Evolutionary conservation across 1,139 yeast species (phyloP).

Genomic region (Geotrichum australiense): DNA sequence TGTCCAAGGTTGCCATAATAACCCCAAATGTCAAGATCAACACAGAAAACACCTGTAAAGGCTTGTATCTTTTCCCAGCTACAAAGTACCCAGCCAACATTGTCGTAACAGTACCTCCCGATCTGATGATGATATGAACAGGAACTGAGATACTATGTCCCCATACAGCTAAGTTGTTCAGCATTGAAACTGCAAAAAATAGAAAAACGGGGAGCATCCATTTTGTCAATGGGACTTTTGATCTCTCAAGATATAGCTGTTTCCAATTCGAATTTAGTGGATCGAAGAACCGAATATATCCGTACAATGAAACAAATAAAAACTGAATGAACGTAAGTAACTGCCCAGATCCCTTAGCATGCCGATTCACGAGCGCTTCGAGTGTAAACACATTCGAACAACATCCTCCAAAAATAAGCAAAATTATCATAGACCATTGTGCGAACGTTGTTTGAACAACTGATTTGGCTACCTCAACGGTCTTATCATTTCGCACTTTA

Average conservation of each 20-base stretch:
- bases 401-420: conserved; percentile 63
- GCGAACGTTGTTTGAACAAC: conserved; percentile 16
- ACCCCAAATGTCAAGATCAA: conserved; percentile 51
- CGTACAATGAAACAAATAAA: conserved; percentile 44
- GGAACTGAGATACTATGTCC: conserved; percentile 57
- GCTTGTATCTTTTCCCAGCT: conserved; percentile 33
- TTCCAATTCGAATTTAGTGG: conserved; percentile 28
- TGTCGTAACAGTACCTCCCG: conserved; percentile 58
- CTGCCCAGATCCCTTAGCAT: conserved; percentile 40
- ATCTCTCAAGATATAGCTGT: conserved; percentile 25
- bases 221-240: conserved; percentile 42
- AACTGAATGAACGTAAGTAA: conserved; percentile 59
- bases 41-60: conserved; percentile 40
- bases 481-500: neutral
- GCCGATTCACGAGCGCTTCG: conserved; percentile 44
- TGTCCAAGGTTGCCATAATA: conserved; percentile 41
- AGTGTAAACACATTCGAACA: conserved; percentile 61
- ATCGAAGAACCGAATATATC: conserved; percentile 38
- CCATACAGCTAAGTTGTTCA: conserved; percentile 52
- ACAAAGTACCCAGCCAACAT: conserved; percentile 49
- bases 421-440: conserved; percentile 25
- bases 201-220: conserved; percentile 46
- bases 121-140: conserved; percentile 58
- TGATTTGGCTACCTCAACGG: conserved; percentile 5
- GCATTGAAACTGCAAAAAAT: conserved; percentile 46